Conservation (phyloP, 148 eudicot genomes). For the Rhododendron kiyosumense region DNA sequence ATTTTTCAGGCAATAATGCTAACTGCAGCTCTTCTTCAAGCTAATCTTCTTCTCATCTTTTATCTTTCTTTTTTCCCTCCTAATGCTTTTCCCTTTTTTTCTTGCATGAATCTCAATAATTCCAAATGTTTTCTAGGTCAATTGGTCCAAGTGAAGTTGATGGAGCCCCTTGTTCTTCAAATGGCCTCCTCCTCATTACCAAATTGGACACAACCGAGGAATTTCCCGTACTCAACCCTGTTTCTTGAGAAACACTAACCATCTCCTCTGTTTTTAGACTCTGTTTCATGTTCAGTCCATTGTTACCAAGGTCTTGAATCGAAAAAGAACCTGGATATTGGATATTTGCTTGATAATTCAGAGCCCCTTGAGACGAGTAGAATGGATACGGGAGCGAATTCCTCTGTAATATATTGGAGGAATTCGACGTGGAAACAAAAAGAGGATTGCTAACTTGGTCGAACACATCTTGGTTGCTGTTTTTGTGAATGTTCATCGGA, state of each 20-base stretch:
- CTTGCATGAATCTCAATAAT: conserved; percentile 21
- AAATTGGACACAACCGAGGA: conserved; percentile 51
- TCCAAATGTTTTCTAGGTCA: conserved; percentile 51
- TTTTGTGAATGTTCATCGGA: conserved; percentile 26
- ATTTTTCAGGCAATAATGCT: not conserved
- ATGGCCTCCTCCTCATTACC: conserved; percentile 31
- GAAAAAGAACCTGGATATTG: conserved; percentile 18
- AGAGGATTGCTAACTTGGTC: conserved; percentile 14
- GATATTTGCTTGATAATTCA: conserved; percentile 21
- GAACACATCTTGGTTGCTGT: conserved; percentile 18
- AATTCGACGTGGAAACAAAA: conserved; percentile 16
- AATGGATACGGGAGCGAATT: not conserved
- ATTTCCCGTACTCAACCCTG: conserved; percentile 44
- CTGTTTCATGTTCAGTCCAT: conserved; percentile 35
- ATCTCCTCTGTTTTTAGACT: conserved; percentile 34
- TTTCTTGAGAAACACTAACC: conserved; percentile 48
- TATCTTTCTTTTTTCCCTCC: not conserved
- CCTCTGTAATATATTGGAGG: conserved; percentile 5
- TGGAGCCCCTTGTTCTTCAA: conserved; percentile 44
- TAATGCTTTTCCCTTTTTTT: not conserved
- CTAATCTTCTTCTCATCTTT: not conserved
- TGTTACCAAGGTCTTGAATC: conserved; percentile 40
- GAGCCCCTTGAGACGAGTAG: conserved; percentile 17
- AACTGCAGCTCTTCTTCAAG: not conserved
- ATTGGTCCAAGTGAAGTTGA: conserved; percentile 41